A percentile compares a stretch with the other conserved stretches of the same genome.
These are phyloP conservation scores for Flaveria floridana DNA, from an alignment of 140 eudicot species.

Conservation along the genomic window DNA sequence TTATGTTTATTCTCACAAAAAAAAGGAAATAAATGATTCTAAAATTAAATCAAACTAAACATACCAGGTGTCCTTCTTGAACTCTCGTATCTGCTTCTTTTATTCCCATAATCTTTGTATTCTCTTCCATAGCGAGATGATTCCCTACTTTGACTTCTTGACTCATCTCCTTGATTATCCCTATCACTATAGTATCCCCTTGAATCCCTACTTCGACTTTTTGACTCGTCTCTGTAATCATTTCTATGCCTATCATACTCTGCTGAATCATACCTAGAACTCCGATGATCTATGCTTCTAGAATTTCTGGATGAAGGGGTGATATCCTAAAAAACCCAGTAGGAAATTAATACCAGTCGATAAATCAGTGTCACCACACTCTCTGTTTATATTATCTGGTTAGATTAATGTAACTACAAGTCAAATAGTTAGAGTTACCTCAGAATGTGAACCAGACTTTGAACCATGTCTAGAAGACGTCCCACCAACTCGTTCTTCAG, in stretches of 20 bases:
- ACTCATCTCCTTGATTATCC: conserved; percentile 34
- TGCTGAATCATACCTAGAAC: conserved; percentile 44
- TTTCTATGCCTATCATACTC: conserved; percentile 43
- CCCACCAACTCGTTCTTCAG: conserved; percentile 43
- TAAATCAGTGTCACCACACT: background rate
- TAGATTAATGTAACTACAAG: conserved; percentile 8
- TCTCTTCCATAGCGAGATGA: conserved; percentile 52
- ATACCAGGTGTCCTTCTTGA: conserved; percentile 76
- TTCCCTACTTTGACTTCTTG: conserved; percentile 26
- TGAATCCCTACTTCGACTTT: conserved; percentile 40
- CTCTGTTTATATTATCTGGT: background rate
- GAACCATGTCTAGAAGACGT: conserved; percentile 36
- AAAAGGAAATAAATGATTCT: background rate
- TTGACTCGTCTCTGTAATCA: conserved; percentile 46
- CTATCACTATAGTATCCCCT: conserved; percentile 47
- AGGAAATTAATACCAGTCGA: conserved; percentile 11
- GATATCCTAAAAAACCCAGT: conserved; percentile 37
- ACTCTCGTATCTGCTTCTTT: conserved; percentile 67
- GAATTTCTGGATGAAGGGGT: conserved; percentile 54
- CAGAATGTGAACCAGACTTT: conserved; percentile 33
- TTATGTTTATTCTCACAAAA: background rate
- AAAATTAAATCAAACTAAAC: background rate
- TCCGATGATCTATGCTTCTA: conserved; percentile 35
- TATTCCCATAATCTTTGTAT: conserved; percentile 51
- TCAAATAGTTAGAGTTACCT: conserved; percentile 33